phyloP scores from a whole-genome alignment of 78 protist genomes.

The Guillardia theta region DNA sequence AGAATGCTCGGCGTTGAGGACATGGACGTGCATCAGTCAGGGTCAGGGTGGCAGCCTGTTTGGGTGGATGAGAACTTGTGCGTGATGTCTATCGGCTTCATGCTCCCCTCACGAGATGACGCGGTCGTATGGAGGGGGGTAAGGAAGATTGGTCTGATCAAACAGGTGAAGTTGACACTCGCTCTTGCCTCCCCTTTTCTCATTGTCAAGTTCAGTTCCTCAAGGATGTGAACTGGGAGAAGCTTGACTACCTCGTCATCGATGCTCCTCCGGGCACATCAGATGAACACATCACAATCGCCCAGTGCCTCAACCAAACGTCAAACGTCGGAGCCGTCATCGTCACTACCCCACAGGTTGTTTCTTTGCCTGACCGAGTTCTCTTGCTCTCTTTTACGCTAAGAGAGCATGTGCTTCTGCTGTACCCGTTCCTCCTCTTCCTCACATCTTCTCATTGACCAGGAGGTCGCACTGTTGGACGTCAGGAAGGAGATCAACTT shows the following conservation, averaged over 20 bases:
- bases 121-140: slow-evolving; percentile 98
- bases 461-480: slow-evolving; percentile 89
- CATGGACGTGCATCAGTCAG: slow-evolving; percentile 40
- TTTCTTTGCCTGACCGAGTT: not conserved
- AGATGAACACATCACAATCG: slow-evolving; percentile 97
- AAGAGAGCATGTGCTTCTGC: not conserved
- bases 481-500: slow-evolving; percentile 94
- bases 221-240: slow-evolving; percentile 95
- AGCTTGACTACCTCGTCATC: slow-evolving; percentile 89
- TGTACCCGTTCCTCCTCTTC: not conserved
- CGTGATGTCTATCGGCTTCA: slow-evolving; percentile 93
- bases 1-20: slow-evolving; percentile 78
- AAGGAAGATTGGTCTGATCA: slow-evolving; percentile 80
- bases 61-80: slow-evolving; percentile 67
- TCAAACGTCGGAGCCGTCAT: slow-evolving; percentile 89
- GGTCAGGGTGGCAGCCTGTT: slow-evolving; percentile 92
- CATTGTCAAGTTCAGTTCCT: slow-evolving; percentile 84
- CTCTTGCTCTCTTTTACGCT: not conserved
- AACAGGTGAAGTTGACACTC: not conserved
- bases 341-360: slow-evolving; percentile 95
- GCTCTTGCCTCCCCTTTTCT: not conserved
- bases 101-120: slow-evolving; percentile 78
- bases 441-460: not conserved
- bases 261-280: slow-evolving; percentile 99
- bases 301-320: slow-evolving; percentile 43